Percentiles rank a stretch among this genome's conserved stretches.
These are phyloP conservation scores for Phalaenopsis hybrid DNA, from an alignment of 116 monocot genomes.

Conservation along the genomic window DNA sequence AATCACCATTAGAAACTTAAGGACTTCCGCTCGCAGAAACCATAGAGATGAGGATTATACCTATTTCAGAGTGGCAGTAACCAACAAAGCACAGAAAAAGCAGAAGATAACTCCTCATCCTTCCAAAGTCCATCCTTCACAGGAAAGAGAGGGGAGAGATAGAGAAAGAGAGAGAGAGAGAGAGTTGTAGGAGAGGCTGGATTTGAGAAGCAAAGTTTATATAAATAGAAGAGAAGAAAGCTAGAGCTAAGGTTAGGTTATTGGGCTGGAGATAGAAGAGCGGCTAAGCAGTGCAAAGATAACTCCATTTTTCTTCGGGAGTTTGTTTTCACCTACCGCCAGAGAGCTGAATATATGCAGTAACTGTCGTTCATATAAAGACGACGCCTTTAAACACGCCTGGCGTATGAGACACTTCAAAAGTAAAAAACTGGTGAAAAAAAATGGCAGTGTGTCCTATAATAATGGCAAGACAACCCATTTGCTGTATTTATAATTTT, in stretches of 20 bases:
- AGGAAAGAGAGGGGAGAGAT: not conserved
- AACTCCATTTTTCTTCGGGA: not conserved
- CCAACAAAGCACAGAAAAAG: not conserved
- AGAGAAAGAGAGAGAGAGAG: not conserved
- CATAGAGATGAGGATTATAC: not conserved
- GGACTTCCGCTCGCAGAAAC: too few species aligned
- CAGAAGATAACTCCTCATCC: not conserved
- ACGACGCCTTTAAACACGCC: not conserved
- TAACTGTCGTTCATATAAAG: not conserved
- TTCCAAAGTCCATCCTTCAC: not conserved
- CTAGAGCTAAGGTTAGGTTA: not conserved
- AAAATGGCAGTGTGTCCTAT: too few species aligned
- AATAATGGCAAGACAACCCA: too few species aligned
- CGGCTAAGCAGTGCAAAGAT: not conserved
- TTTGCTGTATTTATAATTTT: too few species aligned
- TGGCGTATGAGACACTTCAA: too few species aligned
- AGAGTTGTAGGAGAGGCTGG: not conserved
- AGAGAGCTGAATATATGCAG: not conserved
- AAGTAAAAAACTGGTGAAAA: too few species aligned
- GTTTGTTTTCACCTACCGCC: conserved; percentile 1
- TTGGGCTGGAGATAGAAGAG: not conserved
- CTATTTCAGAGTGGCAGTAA: not conserved
- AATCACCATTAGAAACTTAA: too few species aligned
- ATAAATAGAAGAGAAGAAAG: not conserved
- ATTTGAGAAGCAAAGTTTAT: not conserved